phyloP scores from a whole-genome alignment of 371 early-diverging fungal species.

The Mucor lusitanicus region DNA sequence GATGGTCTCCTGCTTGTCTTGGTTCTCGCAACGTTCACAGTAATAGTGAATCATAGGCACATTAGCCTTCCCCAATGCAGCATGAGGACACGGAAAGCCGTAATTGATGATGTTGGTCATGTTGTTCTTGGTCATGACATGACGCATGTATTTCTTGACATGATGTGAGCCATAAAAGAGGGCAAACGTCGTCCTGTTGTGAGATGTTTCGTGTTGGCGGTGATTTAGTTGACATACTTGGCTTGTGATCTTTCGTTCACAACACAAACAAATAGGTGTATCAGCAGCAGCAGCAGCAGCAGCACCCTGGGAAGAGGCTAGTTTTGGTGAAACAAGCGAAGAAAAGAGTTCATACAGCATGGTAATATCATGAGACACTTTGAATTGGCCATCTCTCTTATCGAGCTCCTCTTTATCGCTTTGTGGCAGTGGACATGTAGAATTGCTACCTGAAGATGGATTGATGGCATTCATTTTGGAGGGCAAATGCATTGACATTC shows the following conservation, averaged over 20 bases:
- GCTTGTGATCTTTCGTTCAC: conserved; percentile 1
- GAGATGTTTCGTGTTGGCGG: neutral
- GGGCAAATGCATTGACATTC: neutral
- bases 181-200: conserved; percentile 7
- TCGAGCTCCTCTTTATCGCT: neutral
- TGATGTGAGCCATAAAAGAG: conserved; percentile 22
- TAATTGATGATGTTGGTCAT: neutral
- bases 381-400: neutral
- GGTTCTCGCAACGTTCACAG: neutral
- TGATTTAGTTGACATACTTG: neutral
- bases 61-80: neutral
- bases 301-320: neutral
- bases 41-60: neutral
- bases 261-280: conserved; percentile 2
- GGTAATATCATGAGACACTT: conserved; percentile 6
- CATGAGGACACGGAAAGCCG: conserved; percentile 7
- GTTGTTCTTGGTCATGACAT: conserved; percentile 8
- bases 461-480: neutral
- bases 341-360: conserved; percentile 7
- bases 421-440: neutral
- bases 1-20: neutral
- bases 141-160: conserved; percentile 20
- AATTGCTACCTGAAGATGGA: neutral
- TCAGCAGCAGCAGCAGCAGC: no score
- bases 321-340: neutral